Percentiles rank a stretch among this genome's conserved stretches.
phyloP scores from a whole-genome alignment of 192 early-diverging fungal species.

The Chytriomyces confervae region DNA sequence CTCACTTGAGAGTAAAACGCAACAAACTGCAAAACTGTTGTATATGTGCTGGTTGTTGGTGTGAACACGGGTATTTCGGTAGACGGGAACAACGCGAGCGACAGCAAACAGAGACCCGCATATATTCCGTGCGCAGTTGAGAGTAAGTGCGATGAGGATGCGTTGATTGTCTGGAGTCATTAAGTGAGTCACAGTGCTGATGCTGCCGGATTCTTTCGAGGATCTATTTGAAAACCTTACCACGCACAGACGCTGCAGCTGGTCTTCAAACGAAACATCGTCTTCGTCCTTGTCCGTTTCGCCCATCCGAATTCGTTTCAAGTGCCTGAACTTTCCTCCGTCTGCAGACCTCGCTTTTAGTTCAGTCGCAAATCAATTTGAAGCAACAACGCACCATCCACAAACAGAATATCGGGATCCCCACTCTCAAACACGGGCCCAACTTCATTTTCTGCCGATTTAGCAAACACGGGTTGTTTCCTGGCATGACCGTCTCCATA shows the following conservation, averaged over 20 bases:
- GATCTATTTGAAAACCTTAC: background rate
- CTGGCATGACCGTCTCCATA: background rate
- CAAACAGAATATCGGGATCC: constrained; percentile 38
- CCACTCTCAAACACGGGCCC: constrained; percentile 24
- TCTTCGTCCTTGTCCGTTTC: constrained; percentile 11
- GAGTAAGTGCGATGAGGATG: constrained; percentile 19
- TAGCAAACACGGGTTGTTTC: background rate
- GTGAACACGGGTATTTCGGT: constrained; percentile 11
- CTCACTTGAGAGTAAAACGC: constrained; percentile 22
- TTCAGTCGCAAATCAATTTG: background rate
- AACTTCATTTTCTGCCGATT: constrained; percentile 24
- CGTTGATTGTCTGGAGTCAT: constrained; percentile 14
- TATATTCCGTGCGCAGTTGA: constrained; percentile 34
- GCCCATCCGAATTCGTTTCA: background rate
- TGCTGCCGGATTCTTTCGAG: background rate
- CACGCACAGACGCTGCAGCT: constrained; percentile 16
- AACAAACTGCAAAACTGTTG: constrained; percentile 2
- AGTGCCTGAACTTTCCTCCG: constrained; percentile 28
- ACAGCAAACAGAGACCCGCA: constrained; percentile 34
- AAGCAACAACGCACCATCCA: constrained; percentile 17
- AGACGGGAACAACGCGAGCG: constrained; percentile 23
- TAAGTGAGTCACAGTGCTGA: background rate
- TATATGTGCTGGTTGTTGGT: background rate
- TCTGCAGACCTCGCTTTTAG: constrained; percentile 1
- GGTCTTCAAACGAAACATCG: constrained; percentile 24